Percentiles rank a stretch among this genome's conserved stretches.
These are phyloP conservation scores for Diplodia sapinea DNA, from an alignment of 2,329 filamentous ascomycete species.

Conservation along the genomic window DNA sequence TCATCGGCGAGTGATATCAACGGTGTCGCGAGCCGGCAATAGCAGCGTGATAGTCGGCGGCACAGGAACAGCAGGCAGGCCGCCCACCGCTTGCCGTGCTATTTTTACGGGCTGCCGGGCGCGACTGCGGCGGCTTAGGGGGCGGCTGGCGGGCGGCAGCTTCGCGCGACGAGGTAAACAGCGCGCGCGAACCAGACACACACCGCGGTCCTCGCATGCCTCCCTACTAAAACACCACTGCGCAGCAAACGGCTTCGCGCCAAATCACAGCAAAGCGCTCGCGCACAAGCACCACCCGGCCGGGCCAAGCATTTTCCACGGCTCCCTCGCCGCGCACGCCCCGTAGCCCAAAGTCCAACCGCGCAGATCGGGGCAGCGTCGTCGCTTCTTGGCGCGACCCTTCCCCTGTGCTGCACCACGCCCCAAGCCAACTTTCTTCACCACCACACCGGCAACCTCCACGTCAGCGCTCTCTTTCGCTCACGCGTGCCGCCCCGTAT, in stretches of 20 bases:
- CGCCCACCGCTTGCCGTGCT: conserved; percentile 22
- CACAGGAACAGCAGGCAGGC: conserved; percentile 25
- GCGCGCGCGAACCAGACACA: conserved; percentile 18
- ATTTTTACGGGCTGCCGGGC: conserved; percentile 17
- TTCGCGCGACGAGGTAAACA: conserved; percentile 8
- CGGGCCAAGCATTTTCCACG: conserved; percentile 26
- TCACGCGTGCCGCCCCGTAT: conserved; percentile 8
- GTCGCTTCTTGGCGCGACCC: conserved; percentile 31
- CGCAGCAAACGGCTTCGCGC: conserved; percentile 24
- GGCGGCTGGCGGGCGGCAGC: conserved; percentile 1
- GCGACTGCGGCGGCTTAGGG: conserved; percentile 5
- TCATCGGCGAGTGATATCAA: conserved; percentile 28
- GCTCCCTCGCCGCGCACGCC: conserved; percentile 21
- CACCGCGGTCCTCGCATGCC: conserved; percentile 17
- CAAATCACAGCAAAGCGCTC: conserved; percentile 13
- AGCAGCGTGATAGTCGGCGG: conserved; percentile 26
- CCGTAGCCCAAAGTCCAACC: conserved; percentile 6
- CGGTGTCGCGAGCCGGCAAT: conserved; percentile 7
- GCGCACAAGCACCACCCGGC: conserved; percentile 25
- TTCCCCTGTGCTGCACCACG: conserved; percentile 31
- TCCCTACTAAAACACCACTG: conserved; percentile 28
- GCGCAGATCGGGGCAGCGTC: conserved; percentile 29
- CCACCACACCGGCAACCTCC: conserved; percentile 13
- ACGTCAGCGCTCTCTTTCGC: conserved; percentile 13
- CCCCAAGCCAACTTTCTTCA: conserved; percentile 31